A percentile compares a stretch with the other conserved stretches of the same genome.
phyloP scores from a whole-genome alignment of 2,329 filamentous ascomycete genomes.

The Kalaharituber pfeilii region DNA sequence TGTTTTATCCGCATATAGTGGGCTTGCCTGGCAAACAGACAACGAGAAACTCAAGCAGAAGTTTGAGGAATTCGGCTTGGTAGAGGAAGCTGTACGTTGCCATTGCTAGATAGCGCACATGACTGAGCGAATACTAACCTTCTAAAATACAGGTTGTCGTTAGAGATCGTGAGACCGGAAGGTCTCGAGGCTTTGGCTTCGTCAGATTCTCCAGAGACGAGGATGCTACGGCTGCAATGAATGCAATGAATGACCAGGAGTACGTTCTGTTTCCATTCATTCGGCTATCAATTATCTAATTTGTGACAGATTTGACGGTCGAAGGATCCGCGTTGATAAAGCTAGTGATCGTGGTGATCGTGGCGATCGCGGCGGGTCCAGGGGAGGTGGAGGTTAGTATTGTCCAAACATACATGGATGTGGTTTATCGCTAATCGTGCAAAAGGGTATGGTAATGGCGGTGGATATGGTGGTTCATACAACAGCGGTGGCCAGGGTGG shows the following conservation, averaged over 20 bases:
- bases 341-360: conserved; percentile 63
- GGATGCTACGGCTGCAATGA: conserved; percentile 61
- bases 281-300: conserved; percentile 12
- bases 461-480: conserved; percentile 18
- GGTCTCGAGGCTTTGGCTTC: conserved; percentile 94
- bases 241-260: conserved; percentile 76
- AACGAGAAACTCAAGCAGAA: conserved; percentile 71
- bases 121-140: conserved; percentile 13
- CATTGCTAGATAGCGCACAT: conserved; percentile 2
- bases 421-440: conserved; percentile 29
- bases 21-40: conserved; percentile 97
- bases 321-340: conserved; percentile 87
- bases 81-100: conserved; percentile 82
- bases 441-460: conserved; percentile 27
- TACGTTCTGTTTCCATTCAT: conserved; percentile 34
- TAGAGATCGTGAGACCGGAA: conserved; percentile 90
- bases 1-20: conserved; percentile 36
- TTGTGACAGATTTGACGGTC: conserved; percentile 63
- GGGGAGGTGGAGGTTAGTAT: conserved; percentile 26
- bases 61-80: conserved; percentile 76
- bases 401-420: not conserved
- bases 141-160: conserved; percentile 58
- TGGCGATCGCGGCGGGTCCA: conserved; percentile 38
- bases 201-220: conserved; percentile 67
- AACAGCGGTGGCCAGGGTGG: conserved; percentile 16